Base-by-base conservation (phyloP, 2,329 filamentous ascomycete species). In the Colletotrichum sp. region DNA sequence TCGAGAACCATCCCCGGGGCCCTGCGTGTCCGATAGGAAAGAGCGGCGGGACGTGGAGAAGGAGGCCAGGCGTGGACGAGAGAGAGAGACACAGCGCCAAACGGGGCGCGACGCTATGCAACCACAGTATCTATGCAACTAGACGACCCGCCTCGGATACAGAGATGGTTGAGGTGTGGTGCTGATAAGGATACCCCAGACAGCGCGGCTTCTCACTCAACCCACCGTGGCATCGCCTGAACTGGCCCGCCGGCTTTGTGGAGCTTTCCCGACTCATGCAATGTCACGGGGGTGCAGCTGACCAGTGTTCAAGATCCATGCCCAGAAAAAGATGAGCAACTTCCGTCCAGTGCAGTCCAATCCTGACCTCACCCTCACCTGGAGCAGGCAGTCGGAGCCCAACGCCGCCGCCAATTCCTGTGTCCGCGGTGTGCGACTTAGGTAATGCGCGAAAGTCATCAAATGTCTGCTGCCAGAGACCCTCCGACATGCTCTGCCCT, bases 101-200 rank as follows among this genome's bases (percentile, higher is more conserved):
- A 65, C 43, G 64, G 74, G 73, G 73, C 58, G 18, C 43, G 16
- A 39, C 27, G 48, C 30, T 43, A 74, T 48, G 58, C 66, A 74
- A 15, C 36, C 25, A 22, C n/a, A 27, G 39, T 62, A 52, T 70
- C 18, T 74, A 75, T 75, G 73, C 64, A 68, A 1, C n/a, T 64
- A 64, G 10, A 22, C n/a, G 6, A 13, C 1, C 1, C 13, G 43
- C 2, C 0, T 3, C 34, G 10, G 34, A 52, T 61, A 16, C 2
- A 16, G 36, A 28, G 10, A n/a, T 13, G 43, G 8, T n/a, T 28
- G 32, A n/a, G 22, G 30, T 72, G 43, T 9, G 58, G 32, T n/a
- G 27, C 34, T 65, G 74, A 65, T 68, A 64, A 74, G 74, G 74
- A 39, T 74, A 76, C 65, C 74, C 74, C 65, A 30, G 74, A 68